These are phyloP conservation scores for Kazachstania sp. DNA, from an alignment of 1,139 yeast genomes.

Conservation along the genomic window DNA sequence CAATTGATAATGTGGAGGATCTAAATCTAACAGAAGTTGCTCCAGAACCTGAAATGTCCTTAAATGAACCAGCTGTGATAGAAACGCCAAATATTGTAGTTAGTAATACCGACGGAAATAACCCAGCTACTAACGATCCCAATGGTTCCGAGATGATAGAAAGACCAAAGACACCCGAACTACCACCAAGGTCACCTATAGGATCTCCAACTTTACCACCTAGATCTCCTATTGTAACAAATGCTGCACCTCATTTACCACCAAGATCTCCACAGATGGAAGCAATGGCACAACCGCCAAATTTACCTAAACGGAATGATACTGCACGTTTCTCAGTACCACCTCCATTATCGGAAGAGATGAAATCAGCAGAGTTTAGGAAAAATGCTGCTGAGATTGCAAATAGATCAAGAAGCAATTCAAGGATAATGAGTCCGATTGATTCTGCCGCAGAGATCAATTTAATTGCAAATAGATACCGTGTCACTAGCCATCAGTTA, in stretches of 20 bases:
- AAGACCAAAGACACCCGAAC: not conserved
- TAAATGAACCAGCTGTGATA: not conserved
- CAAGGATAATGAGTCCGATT: conserved; percentile 11
- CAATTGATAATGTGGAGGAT: not conserved
- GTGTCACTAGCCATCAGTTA: conserved; percentile 33
- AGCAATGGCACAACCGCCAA: conserved; percentile 8
- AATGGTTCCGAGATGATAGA: not conserved
- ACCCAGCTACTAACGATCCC: not conserved
- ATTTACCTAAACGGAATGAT: conserved; percentile 12
- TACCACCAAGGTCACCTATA: not conserved
- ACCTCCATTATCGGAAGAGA: conserved; percentile 29
- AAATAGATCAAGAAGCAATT: conserved; percentile 10
- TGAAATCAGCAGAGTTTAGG: conserved; percentile 22
- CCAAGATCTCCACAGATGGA: not conserved
- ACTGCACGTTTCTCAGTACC: conserved; percentile 22
- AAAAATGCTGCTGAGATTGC: conserved; percentile 10
- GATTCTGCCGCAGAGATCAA: conserved; percentile 34
- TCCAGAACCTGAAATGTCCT: not conserved
- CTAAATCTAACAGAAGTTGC: not conserved
- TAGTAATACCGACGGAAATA: not conserved
- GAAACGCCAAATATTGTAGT: not conserved
- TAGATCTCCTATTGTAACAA: conserved; percentile 3
- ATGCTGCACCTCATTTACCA: not conserved
- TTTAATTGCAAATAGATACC: conserved; percentile 35
- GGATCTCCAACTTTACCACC: conserved; percentile 1